Conservation (phyloP, 805 yeast species). For the Citeromyces matritensis region DNA sequence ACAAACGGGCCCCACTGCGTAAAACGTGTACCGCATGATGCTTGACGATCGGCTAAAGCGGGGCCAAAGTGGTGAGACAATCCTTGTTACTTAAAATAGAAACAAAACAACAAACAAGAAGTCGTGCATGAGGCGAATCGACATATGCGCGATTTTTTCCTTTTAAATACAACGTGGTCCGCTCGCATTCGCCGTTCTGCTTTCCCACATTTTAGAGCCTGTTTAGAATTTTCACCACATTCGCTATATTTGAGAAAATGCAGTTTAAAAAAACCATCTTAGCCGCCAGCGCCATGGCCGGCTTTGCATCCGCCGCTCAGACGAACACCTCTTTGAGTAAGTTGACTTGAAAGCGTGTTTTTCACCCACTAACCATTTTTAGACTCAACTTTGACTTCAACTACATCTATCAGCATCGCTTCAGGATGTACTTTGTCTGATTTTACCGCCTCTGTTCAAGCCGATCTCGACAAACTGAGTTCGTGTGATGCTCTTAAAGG, state of each 20-base stretch:
- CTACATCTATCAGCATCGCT: constrained; percentile 28
- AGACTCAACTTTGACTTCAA: constrained; percentile 40
- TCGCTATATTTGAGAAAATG: constrained; percentile 16
- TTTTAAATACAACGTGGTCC: neutral
- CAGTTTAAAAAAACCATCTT: constrained; percentile 35
- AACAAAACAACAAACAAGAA: too few species aligned
- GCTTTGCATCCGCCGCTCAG: constrained; percentile 25
- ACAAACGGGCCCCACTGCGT: too few species aligned
- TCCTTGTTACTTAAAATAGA: too few species aligned
- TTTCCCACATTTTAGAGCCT: constrained; percentile 1
- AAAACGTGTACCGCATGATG: too few species aligned
- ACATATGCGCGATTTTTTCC: too few species aligned
- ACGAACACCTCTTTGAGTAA: constrained; percentile 20
- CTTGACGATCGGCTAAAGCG: too few species aligned
- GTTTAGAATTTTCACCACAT: constrained; percentile 3
- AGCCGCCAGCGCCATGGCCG: constrained; percentile 32
- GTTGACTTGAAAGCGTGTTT: constrained; percentile 9
- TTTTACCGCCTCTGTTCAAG: constrained; percentile 64
- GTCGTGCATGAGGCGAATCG: too few species aligned
- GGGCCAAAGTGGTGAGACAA: too few species aligned
- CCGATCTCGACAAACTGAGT: constrained; percentile 60
- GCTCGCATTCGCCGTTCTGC: constrained; percentile 1
- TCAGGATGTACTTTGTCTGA: constrained; percentile 53
- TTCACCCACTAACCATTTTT: constrained; percentile 2
- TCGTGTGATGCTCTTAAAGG: constrained; percentile 74